Percentiles rank a stretch among this genome's conserved stretches.
Conservation (phyloP, 1,284 basidiomycete genomes). For the Ganoderma leucocontextum region DNA sequence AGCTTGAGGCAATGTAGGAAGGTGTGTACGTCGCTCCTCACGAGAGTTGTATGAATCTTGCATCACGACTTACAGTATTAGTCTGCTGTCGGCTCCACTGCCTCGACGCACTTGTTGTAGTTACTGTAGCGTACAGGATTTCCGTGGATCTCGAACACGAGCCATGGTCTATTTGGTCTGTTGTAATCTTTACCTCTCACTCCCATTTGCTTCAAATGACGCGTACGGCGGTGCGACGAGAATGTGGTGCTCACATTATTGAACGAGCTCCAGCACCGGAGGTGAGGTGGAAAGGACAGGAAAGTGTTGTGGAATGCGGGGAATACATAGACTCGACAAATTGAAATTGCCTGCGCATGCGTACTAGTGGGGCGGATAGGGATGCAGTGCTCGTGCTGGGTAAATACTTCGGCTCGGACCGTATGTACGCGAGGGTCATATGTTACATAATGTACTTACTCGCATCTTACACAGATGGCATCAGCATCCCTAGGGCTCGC, state of each 20-base stretch:
- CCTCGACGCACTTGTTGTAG: neutral
- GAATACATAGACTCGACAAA: neutral
- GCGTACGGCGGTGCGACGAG: too few species aligned
- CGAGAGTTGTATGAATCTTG: neutral
- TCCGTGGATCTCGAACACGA: neutral
- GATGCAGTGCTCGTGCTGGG: conserved; percentile 3
- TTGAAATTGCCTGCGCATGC: neutral
- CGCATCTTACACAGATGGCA: too few species aligned
- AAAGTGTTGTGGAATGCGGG: too few species aligned
- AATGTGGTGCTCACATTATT: neutral
- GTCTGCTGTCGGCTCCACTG: neutral
- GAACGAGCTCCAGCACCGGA: neutral
- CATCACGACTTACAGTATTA: neutral
- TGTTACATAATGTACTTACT: too few species aligned
- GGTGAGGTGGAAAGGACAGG: too few species aligned
- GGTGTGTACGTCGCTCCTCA: neutral
- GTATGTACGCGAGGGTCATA: too few species aligned
- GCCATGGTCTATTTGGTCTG: conserved; percentile 3
- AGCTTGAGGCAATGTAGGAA: neutral
- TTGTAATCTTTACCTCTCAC: neutral
- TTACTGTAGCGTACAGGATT: conserved; percentile 5
- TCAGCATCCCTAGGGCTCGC: too few species aligned
- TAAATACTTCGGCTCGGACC: neutral
- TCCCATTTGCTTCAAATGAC: neutral
- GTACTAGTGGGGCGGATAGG: neutral